Evolutionary conservation across 139 green algal genomes (phyloP), one percentile per base, ranked within the genome.

Genomic region (Chlorokybus atmophyticus): DNA sequence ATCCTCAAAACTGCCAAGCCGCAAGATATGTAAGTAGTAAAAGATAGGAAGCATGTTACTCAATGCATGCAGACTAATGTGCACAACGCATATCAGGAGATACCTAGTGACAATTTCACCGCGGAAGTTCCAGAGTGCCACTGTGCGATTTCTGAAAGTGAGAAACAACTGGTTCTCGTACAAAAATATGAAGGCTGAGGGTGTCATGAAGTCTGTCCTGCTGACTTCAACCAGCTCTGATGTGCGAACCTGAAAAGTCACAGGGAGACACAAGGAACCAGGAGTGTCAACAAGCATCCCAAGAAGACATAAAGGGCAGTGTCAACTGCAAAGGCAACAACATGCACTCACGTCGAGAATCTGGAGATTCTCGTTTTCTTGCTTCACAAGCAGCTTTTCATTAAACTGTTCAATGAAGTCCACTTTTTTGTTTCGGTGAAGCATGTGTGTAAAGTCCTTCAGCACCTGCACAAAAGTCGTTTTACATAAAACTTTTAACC

Each of bases 381-480:
- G 62, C 56, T 78, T 78, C 17, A 79, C 69, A 4, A 79, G 57
- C 26, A 79, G 69, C 58, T 75, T 75, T 53, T 75, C 56, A 38
- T 75, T 65, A 55, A 79, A 79, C 62, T 75, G 72, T 49, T 79
- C 72, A 8, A 78, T 68, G 59, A 79, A 78, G 40, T 79, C 72
- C 19, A 78, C 50, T 32, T 67, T 78, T 29, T 58, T 60, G 52
- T 53, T 70, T 21, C 60, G 54, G 6, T 62, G 52, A 47, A 79
- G 35, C 21, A 58, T 8, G 63, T 78, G 63, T 17, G 59, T 70
- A 39, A 74, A 76, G n/a, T 21, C 27, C 66, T 72, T 72, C 29
- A 76, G 50, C 32, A 74, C 55, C 23, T 38, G 50, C 8, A 52
- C 25, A 7, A 52, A n/a, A n/a, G n/a, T n/a, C n/a, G n/a, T n/a